Base-by-base conservation (phyloP, 2,329 filamentous ascomycete species). In the Monilinia fructicola region DNA sequence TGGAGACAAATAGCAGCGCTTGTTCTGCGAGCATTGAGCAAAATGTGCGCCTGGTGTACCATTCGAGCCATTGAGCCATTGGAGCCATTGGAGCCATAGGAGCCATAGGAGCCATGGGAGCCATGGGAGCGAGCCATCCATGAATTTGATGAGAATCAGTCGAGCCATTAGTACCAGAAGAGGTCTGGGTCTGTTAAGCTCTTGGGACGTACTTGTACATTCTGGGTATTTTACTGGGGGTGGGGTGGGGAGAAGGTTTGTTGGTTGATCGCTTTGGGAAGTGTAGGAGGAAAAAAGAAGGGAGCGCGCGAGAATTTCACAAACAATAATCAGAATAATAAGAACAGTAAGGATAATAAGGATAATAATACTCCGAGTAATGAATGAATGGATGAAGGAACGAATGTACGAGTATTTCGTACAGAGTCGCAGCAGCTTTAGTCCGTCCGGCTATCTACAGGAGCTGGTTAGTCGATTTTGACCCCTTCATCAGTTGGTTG, bases 1-100 rank as follows among this genome's bases (percentile, higher is more conserved):
- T 67, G 67, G 68, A 71, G 66, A 68, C 62, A 65, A 66, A 61
- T 65, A 60, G 62, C 35, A 64, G 63, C 55, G 50, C 42, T 65
- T 61, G 61, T 65, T 61, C 66, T 66, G 66, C 61, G 68, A 67
- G 63, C 60, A 52, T 60, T 60, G 58, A 64, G 56, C 44, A 61
- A 66, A 64, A 68, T 66, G 63, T 67, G 52, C 64, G 68, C 62
- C 54, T 63, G 58, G 64, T 65, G 48, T 64, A 59, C 59, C 64
- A 64, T 40, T 56, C 63, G 58, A 60, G 31, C 44, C 28, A 44
- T 50, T 60, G n/a, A n/a, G n/a, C n/a, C n/a, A n/a, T n/a, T n/a
- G n/a, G n/a, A n/a, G n/a, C n/a, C n/a, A n/a, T n/a, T n/a, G n/a
- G n/a, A n/a, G n/a, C n/a, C n/a, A n/a, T n/a, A n/a, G n/a, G n/a